Percentiles rank a stretch among this genome's conserved stretches.
Evolutionary conservation across 2,329 filamentous ascomycete genomes (phyloP).

Genomic region (Hypoxylon sp.): DNA sequence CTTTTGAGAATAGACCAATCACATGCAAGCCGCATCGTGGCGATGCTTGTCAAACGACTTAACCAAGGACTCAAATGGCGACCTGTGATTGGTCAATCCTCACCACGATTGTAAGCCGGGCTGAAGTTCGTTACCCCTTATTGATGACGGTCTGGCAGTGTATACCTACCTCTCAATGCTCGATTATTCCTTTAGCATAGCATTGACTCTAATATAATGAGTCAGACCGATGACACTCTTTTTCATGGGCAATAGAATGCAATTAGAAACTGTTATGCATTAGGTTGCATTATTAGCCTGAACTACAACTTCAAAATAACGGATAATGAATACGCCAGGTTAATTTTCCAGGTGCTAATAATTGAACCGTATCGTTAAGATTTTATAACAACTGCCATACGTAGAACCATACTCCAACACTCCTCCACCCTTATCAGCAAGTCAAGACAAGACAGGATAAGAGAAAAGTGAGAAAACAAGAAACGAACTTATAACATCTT

Average conservation of each 20-base stretch:
- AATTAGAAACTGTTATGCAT: no score
- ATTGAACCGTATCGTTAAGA: background rate
- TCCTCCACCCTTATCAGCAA: background rate
- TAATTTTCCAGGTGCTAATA: conserved; percentile 1
- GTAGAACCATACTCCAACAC: background rate
- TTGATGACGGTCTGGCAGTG: no score
- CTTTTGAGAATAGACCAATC: conserved; percentile 24
- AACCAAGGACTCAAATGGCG: background rate
- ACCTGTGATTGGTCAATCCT: conserved; percentile 27
- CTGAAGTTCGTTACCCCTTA: conserved; percentile 10
- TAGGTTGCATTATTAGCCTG: background rate
- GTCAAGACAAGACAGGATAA: background rate
- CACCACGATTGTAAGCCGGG: conserved; percentile 4
- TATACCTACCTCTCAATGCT: no score
- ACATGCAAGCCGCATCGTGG: conserved; percentile 23
- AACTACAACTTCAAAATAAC: background rate
- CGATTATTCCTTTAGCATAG: background rate
- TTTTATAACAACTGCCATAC: background rate
- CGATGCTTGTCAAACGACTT: conserved; percentile 22
- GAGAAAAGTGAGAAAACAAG: no score
- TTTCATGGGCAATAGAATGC: background rate
- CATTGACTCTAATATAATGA: background rate
- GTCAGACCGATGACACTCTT: conserved; percentile 3
- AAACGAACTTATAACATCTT: no score
- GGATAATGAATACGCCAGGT: background rate